phyloP scores from a whole-genome alignment of 768 basidiomycete species.

The Termitomyces sp. region DNA sequence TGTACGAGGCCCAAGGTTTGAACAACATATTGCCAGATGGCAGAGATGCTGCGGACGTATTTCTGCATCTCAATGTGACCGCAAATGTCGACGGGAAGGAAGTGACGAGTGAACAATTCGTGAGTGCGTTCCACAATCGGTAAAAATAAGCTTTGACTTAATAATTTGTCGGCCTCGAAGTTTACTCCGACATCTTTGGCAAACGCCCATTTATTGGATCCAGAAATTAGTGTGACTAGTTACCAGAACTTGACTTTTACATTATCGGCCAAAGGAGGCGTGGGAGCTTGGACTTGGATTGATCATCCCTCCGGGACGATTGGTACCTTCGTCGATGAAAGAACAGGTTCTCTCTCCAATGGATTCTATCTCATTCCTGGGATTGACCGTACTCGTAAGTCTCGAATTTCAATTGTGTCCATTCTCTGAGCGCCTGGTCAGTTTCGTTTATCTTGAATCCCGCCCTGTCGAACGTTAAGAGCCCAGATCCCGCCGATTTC shows the following conservation, averaged over 20 bases:
- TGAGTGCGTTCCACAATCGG: constrained; percentile 18
- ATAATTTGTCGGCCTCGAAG: constrained; percentile 19
- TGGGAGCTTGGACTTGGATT: constrained; percentile 54
- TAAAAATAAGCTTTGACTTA: background rate
- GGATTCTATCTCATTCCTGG: constrained; percentile 54
- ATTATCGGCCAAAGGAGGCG: constrained; percentile 46
- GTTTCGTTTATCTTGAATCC: constrained; percentile 36
- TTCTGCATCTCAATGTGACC: constrained; percentile 45
- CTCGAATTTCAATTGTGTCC: background rate
- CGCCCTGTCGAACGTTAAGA: constrained; percentile 30
- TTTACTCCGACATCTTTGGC: constrained; percentile 49
- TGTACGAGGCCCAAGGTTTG: constrained; percentile 35
- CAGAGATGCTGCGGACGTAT: constrained; percentile 35
- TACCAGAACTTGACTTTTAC: constrained; percentile 37
- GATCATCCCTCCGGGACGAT: constrained; percentile 52
- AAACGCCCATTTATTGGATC: constrained; percentile 40
- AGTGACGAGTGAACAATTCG: constrained; percentile 47
- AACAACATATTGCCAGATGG: constrained; percentile 39
- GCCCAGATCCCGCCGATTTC: constrained; percentile 37
- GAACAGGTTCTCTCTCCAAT: constrained; percentile 36
- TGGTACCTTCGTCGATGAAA: constrained; percentile 42
- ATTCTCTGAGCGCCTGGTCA: constrained; percentile 26
- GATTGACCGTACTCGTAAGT: constrained; percentile 44
- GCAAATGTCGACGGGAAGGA: constrained; percentile 32
- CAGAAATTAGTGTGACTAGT: constrained; percentile 32